phyloP scores from a whole-genome alignment of 208 protist genomes.

The Trypanosoma brucei region DNA sequence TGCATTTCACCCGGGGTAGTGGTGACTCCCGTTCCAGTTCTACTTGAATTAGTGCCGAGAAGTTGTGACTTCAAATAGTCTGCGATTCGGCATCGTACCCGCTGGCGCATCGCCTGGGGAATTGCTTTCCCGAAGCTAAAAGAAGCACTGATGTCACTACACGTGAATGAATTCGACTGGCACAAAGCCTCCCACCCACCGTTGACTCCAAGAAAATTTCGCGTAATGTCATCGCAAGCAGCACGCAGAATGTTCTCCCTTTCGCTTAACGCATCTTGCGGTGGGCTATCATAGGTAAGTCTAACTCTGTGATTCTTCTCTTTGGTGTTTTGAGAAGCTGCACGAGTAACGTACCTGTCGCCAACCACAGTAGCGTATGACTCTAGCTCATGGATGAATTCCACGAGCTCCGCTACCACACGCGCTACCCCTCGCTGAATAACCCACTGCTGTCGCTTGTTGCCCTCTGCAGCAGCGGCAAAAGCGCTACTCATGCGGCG shows the following conservation, averaged over 20 bases:
- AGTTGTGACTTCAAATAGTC: constrained; percentile 11
- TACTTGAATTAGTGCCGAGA: neutral
- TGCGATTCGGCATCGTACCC: constrained; percentile 9
- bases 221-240: constrained; percentile 54
- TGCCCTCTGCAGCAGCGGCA: neutral
- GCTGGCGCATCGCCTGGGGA: constrained; percentile 4
- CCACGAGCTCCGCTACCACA: constrained; percentile 21
- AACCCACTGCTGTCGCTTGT: neutral
- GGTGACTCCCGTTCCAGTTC: neutral
- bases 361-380: neutral
- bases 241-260: constrained; percentile 23
- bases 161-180: neutral
- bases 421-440: constrained; percentile 1
- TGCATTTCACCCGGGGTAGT: neutral
- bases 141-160: neutral
- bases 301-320: too few relatives aligned
- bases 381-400: constrained; percentile 19
- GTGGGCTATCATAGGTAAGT: too few relatives aligned
- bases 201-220: constrained; percentile 35
- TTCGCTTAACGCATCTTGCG: neutral
- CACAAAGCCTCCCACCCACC: constrained; percentile 43
- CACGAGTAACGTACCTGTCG: neutral
- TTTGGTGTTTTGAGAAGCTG: neutral
- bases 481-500: neutral
- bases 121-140: neutral